These are phyloP conservation scores for Penicillium paxilli DNA, from an alignment of 495 filamentous ascomycete genomes.

Conservation along the genomic window DNA sequence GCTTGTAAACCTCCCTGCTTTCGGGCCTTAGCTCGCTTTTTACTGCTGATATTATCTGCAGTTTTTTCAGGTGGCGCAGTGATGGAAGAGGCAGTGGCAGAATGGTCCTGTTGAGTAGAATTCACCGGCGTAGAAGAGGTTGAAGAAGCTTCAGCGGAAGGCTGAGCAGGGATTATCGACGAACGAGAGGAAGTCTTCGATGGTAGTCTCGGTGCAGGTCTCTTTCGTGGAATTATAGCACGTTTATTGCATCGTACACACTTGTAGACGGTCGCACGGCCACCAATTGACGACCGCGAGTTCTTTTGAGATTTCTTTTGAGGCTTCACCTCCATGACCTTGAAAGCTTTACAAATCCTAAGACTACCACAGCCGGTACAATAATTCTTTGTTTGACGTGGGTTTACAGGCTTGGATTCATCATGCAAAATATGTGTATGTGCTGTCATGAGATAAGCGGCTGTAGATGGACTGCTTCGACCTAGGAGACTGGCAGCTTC, in stretches of 20 bases:
- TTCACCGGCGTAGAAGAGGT: slow-evolving; percentile 1
- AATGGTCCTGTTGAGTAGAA: background rate
- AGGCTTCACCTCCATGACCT: slow-evolving; percentile 25
- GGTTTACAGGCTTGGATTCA: slow-evolving; percentile 37
- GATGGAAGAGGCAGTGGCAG: slow-evolving; percentile 8
- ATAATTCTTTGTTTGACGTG: slow-evolving; percentile 36
- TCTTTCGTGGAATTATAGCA: slow-evolving; percentile 19
- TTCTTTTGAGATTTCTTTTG: slow-evolving; percentile 24
- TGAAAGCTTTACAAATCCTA: slow-evolving; percentile 44
- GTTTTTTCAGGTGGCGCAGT: slow-evolving; percentile 19
- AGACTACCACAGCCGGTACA: slow-evolving; percentile 55
- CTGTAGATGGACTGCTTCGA: slow-evolving; percentile 44
- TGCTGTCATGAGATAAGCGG: slow-evolving; percentile 45
- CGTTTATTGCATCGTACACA: slow-evolving; percentile 41
- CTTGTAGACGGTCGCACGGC: slow-evolving; percentile 34
- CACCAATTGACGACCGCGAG: background rate
- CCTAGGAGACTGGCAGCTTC: slow-evolving; percentile 44
- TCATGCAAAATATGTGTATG: slow-evolving; percentile 45
- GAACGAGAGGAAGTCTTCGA: slow-evolving; percentile 15
- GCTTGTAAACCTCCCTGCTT: slow-evolving; percentile 62
- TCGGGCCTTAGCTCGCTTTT: slow-evolving; percentile 57
- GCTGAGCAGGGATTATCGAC: background rate
- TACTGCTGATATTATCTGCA: slow-evolving; percentile 54
- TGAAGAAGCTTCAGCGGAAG: slow-evolving; percentile 6
- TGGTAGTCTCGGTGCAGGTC: slow-evolving; percentile 17